These are phyloP conservation scores for Eucalyptus tenuipes DNA, from an alignment of 345 rosid genomes.

Conservation along the genomic window DNA sequence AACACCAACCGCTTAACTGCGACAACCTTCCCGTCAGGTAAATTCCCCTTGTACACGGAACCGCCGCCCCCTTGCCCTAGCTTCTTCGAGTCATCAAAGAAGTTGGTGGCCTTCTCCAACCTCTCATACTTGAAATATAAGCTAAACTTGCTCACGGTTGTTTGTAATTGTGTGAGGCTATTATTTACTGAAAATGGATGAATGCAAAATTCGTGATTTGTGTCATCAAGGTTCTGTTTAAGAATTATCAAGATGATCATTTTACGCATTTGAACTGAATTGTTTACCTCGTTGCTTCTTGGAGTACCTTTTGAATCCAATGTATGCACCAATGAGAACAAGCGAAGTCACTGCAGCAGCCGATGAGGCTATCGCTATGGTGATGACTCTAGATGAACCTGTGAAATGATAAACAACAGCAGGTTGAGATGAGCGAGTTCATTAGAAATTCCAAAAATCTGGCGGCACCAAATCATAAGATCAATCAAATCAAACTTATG, in stretches of 20 bases:
- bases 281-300: not conserved
- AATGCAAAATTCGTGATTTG: not conserved
- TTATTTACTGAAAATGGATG: not conserved
- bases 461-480: not conserved
- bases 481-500: not conserved
- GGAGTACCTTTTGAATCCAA: not conserved
- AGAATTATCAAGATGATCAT: not conserved
- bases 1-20: conserved; percentile 64
- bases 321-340: not conserved
- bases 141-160: not conserved
- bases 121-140: conserved; percentile 48
- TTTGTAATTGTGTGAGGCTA: not conserved
- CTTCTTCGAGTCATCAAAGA: conserved; percentile 44
- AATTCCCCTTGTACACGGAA: conserved; percentile 62
- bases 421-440: not conserved
- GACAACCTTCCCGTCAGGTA: conserved; percentile 46
- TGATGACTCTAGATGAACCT: not conserved
- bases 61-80: conserved; percentile 77
- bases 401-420: not conserved
- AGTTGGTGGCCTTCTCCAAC: conserved; percentile 59
- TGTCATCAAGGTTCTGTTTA: not conserved
- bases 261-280: not conserved
- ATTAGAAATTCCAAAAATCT: not conserved
- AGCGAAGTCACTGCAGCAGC: not conserved
- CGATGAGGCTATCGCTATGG: not conserved